phyloP scores from a whole-genome alignment of 2,329 filamentous ascomycete genomes.

The Cytospora chrysosperma region DNA sequence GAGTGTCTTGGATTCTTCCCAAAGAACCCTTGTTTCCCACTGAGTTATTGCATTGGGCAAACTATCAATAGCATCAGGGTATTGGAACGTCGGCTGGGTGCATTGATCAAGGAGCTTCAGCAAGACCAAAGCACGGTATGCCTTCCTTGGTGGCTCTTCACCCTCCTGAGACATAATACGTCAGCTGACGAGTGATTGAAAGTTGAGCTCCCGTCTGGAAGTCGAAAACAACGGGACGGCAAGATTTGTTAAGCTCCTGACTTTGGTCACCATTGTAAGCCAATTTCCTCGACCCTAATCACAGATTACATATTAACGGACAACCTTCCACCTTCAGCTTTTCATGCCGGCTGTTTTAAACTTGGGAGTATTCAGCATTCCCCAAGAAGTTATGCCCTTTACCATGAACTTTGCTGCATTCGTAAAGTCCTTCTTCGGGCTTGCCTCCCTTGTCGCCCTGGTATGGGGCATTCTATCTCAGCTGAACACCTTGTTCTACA shows the following conservation, averaged over 20 bases:
- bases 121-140: neutral
- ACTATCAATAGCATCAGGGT: neutral
- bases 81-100: neutral
- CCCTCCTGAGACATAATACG: neutral
- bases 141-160: neutral
- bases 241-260: neutral
- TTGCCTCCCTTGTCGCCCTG: neutral
- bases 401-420: neutral
- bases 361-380: neutral
- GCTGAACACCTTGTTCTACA: neutral
- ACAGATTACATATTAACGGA: neutral
- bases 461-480: neutral
- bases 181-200: neutral
- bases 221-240: slow-evolving; percentile 6
- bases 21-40: neutral
- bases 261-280: slow-evolving; percentile 4
- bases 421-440: neutral
- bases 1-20: neutral
- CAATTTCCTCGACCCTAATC: neutral
- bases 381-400: slow-evolving; percentile 1
- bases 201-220: slow-evolving; percentile 1
- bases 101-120: neutral
- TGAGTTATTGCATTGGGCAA: neutral
- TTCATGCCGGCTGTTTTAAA: slow-evolving; percentile 3
- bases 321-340: neutral